A percentile compares a stretch with the other conserved stretches of the same genome.
These are phyloP conservation scores for Penicillium macrosclerotiorum DNA, from an alignment of 495 filamentous ascomycete genomes.

Conservation along the genomic window DNA sequence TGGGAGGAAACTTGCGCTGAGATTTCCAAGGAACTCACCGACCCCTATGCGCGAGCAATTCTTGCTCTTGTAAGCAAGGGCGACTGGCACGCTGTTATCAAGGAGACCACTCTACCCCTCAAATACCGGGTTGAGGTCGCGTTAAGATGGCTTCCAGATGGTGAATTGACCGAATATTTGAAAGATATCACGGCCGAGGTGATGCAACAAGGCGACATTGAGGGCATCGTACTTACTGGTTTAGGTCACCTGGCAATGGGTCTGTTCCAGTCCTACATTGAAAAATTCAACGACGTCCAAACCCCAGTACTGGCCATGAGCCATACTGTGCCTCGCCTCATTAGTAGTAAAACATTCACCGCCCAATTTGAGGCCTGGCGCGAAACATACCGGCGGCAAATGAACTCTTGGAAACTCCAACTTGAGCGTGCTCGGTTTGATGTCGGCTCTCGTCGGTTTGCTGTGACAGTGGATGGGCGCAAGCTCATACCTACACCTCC, in stretches of 20 bases:
- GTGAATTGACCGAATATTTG: slow-evolving; percentile 71
- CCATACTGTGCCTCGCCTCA: slow-evolving; percentile 75
- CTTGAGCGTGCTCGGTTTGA: slow-evolving; percentile 62
- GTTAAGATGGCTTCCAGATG: slow-evolving; percentile 77
- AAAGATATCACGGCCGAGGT: slow-evolving; percentile 57
- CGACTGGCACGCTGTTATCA: slow-evolving; percentile 79
- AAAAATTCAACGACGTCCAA: slow-evolving; percentile 83
- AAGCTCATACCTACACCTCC: slow-evolving; percentile 63
- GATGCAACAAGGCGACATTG: slow-evolving; percentile 75
- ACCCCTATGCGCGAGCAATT: slow-evolving; percentile 87
- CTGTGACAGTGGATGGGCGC: slow-evolving; percentile 58
- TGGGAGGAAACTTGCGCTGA: slow-evolving; percentile 57
- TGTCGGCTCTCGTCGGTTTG: slow-evolving; percentile 58
- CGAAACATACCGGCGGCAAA: slow-evolving; percentile 73
- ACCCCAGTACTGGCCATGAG: slow-evolving; percentile 84
- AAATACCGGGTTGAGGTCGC: slow-evolving; percentile 84
- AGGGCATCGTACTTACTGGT: slow-evolving; percentile 85
- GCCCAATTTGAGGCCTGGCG: slow-evolving; percentile 76
- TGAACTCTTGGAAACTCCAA: slow-evolving; percentile 72
- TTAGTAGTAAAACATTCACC: slow-evolving; percentile 55
- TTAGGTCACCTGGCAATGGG: slow-evolving; percentile 74
- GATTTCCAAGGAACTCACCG: slow-evolving; percentile 64
- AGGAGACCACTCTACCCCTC: slow-evolving; percentile 79
- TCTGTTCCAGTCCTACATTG: slow-evolving; percentile 83
- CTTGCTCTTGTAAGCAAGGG: slow-evolving; percentile 89